Evolutionary conservation across 176 grass and related monocot genomes (phyloP).

Genomic region (Puccinellia tenuiflora): DNA sequence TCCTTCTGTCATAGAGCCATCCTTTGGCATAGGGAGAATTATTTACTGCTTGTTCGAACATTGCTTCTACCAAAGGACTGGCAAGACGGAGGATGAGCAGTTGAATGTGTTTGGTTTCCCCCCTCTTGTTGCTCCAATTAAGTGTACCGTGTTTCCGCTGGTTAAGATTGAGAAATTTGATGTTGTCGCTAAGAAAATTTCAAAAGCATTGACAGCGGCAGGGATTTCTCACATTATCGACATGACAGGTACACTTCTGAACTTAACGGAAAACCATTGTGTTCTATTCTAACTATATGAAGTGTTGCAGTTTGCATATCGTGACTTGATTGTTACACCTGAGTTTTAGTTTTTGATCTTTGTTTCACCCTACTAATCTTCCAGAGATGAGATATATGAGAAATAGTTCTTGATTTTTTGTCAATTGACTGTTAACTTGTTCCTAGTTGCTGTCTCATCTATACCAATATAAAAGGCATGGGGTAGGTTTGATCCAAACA

Average conservation of each 20-base stretch:
- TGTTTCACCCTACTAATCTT: not conserved
- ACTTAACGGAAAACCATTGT: not conserved
- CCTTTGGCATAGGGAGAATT: constrained; percentile 95
- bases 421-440: not conserved
- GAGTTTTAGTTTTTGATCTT: not conserved
- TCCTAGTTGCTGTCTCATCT: not conserved
- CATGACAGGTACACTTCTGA: constrained; percentile 54
- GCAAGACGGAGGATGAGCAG: constrained; percentile 69
- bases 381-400: not conserved
- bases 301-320: not conserved
- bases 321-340: not conserved
- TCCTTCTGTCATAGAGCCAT: constrained; percentile 91
- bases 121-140: constrained; percentile 80
- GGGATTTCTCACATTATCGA: constrained; percentile 89
- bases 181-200: constrained; percentile 66
- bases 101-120: constrained; percentile 84
- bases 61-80: constrained; percentile 65
- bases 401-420: not conserved
- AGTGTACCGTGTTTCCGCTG: constrained; percentile 84
- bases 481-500: not conserved
- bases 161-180: constrained; percentile 81
- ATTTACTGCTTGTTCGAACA: constrained; percentile 91
- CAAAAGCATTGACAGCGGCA: constrained; percentile 59
- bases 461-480: not conserved
- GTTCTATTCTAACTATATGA: not conserved